These are phyloP conservation scores for Apiospora saccharicola DNA, from an alignment of 2,329 filamentous ascomycete genomes.

Conservation along the genomic window DNA sequence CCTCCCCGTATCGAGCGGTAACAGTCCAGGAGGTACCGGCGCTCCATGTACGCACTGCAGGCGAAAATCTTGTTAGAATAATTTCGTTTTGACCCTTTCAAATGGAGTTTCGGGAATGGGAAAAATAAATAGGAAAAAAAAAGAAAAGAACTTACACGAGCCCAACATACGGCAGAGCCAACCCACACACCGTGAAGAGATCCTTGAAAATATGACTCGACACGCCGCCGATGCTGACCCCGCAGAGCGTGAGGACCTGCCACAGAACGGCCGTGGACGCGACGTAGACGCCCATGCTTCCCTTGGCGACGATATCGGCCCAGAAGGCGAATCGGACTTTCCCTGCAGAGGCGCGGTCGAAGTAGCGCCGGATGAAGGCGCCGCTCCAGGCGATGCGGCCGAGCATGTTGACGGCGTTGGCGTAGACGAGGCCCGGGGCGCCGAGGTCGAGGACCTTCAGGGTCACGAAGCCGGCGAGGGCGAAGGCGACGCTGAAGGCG, in stretches of 20 bases:
- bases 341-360: conserved; percentile 53
- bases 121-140: conserved; percentile 27
- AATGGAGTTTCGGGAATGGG: conserved; percentile 8
- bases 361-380: conserved; percentile 73
- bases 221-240: conserved; percentile 37
- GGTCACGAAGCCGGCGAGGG: conserved; percentile 75
- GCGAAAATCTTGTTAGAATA: conserved; percentile 38
- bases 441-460: conserved; percentile 74
- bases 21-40: conserved; percentile 59
- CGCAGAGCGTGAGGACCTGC: conserved; percentile 33
- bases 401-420: conserved; percentile 90
- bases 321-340: conserved; percentile 44
- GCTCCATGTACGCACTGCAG: conserved; percentile 61
- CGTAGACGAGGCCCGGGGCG: conserved; percentile 81
- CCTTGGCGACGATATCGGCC: conserved; percentile 51
- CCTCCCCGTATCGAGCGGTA: conserved; percentile 52
- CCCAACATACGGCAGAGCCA: conserved; percentile 60
- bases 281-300: conserved; percentile 49
- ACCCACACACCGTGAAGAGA: conserved; percentile 56
- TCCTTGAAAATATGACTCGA: conserved; percentile 45
- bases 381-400: conserved; percentile 84
- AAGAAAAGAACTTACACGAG: conserved; percentile 63
- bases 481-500: conserved; percentile 80
- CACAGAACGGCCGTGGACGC: conserved; percentile 53
- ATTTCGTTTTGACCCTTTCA: conserved; percentile 36